phyloP scores from a whole-genome alignment of 169 alveolate species.

The Plasmodium falciparum region DNA sequence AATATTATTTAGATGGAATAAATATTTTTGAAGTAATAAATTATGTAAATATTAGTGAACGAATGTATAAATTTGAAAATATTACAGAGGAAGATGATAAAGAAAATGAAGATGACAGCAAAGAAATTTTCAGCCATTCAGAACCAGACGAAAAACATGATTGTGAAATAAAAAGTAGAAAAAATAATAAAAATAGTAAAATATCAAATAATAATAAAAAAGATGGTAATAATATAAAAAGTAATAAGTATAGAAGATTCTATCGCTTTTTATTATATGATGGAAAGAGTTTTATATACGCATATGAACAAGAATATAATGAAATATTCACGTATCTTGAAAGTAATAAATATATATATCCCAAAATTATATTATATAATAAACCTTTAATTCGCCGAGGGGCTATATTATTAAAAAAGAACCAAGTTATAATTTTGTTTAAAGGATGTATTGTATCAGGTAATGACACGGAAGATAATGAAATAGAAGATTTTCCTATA shows the following conservation, averaged over 20 bases:
- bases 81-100: constrained; percentile 23
- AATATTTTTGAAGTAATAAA: constrained; percentile 66
- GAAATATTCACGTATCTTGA: constrained; percentile 70
- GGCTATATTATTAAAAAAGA: constrained; percentile 42
- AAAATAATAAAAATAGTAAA: constrained; percentile 9
- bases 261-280: constrained; percentile 75
- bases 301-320: constrained; percentile 67
- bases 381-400: constrained; percentile 67
- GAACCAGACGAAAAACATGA: constrained; percentile 13
- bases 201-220: constrained; percentile 1
- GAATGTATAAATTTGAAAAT: constrained; percentile 36
- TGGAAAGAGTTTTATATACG: constrained; percentile 66
- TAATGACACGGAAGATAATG: constrained; percentile 7
- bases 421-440: constrained; percentile 49
- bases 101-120: constrained; percentile 17
- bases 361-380: constrained; percentile 69
- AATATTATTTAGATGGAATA: constrained; percentile 44
- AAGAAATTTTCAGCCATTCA: constrained; percentile 7
- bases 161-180: constrained; percentile 1
- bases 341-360: constrained; percentile 42
- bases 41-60: constrained; percentile 72
- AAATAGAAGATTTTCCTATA: constrained; percentile 1
- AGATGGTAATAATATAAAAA: constrained; percentile 4
- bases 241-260: constrained; percentile 22
- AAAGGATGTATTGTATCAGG: constrained; percentile 17